phyloP scores from a whole-genome alignment of 306 rosid genomes.

The Cajanus cajan region DNA sequence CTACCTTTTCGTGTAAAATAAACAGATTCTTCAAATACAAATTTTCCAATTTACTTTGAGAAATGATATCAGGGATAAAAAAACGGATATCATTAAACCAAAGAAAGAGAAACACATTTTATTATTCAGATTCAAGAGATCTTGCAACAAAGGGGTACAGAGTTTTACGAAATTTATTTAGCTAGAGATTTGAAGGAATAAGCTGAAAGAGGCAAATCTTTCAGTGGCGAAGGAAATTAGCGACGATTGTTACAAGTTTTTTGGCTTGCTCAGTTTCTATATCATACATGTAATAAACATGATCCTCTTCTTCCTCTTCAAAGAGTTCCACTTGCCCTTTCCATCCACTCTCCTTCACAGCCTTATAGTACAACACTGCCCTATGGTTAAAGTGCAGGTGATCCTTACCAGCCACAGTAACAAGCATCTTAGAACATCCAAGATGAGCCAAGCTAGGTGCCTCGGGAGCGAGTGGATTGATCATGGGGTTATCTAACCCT shows the following conservation, averaged over 20 bases:
- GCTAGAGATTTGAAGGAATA: no score
- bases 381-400: conserved; percentile 22
- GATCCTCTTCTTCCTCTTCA: conserved; percentile 28
- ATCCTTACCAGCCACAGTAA: conserved; percentile 35
- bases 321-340: conserved; percentile 27
- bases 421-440: conserved; percentile 33
- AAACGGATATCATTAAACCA: no score
- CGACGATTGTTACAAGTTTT: conserved; percentile 4
- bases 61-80: no score
- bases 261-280: not conserved
- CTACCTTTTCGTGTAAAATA: no score
- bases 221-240: conserved; percentile 13
- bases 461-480: conserved; percentile 32
- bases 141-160: no score
- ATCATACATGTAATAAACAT: conserved; percentile 7
- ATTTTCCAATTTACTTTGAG: no score
- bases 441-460: conserved; percentile 36
- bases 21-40: no score
- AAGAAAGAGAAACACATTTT: no score
- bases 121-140: no score
- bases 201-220: not conserved
- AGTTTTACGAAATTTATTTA: no score
- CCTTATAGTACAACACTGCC: conserved; percentile 23
- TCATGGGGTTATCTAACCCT: conserved; percentile 37
- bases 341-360: conserved; percentile 35